Evolutionary conservation across 805 yeast species (phyloP), one percentile per base, ranked within the genome.

Genomic region (Saccharomyces mikatae): DNA sequence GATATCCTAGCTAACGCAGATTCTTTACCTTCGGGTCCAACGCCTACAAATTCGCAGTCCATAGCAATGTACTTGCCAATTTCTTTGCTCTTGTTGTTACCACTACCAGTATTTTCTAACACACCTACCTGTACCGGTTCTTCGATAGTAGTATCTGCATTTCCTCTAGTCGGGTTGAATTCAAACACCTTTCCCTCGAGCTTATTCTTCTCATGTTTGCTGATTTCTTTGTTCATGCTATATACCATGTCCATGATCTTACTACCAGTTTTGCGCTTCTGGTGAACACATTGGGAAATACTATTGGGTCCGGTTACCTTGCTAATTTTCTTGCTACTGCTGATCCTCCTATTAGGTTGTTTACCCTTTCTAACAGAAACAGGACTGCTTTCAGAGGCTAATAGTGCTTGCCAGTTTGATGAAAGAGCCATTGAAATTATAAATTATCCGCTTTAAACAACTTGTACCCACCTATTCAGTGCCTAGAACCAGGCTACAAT

Each of bases 21-120:
- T 48, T 76, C 81, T 9, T 66, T 56, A 5, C 95, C 95, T 9
- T 82, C 84, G 4, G 79, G 80, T 0, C 96, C 97, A 1, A 87
- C 84, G 10, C 97, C 97, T 1, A 91, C 97, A 74, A 91, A 90
- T 63, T 91, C 98, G 73, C 97, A 90, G 70, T 91, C 98, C 57
- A 91, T 80, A 1, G 96, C 89, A 1, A 90, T 56, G 60, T 79
- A 90, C 62, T 80, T 86, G 1, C 97, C 97, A 0, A 82, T 73
- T 47, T 78, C 76, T 51, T 67, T 71, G 55, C 77, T 72, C 46
- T 63, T 65, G 6, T 52, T 49, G 28, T 50, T 53, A 28, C 49
- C 46, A 11, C 14, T 27, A 6, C 51, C 47, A 3, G 47, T 36
- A 14, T 22, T 48, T 13, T 50, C 36, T 46, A 3, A 47, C n/a